Base-by-base conservation (phyloP, 495 filamentous ascomycete species). In the Xeromyces bisporus region DNA sequence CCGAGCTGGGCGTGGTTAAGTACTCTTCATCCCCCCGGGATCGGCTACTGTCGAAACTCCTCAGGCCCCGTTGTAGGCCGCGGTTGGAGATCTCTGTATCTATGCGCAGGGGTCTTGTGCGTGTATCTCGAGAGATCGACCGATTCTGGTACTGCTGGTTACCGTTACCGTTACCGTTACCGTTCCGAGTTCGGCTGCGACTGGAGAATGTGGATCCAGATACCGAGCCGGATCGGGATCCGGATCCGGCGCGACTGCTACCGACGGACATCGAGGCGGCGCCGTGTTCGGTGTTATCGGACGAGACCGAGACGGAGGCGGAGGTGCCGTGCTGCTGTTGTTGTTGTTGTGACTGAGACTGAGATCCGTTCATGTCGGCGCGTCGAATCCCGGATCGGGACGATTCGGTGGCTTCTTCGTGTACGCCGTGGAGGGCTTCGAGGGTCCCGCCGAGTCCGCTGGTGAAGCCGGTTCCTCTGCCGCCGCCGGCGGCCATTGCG, bases 401-500 rank as follows among this genome's bases (percentile, higher is more conserved):
- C n/a, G n/a, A n/a, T n/a, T n/a, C n/a, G n/a, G n/a, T n/a, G 4
- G 20, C 20, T 9, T 4, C 35, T 24, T 31, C 40, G 23, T 61
- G 40, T 2, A 36, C 49, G 14, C 56, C 56, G 32, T 62, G 62
- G 8, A 65, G 43, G 7, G 52, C 50, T 39, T 63, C 58, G 7
- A 63, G 42, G 0, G 60, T 64, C 15, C 60, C 60, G 26, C 60
- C 56, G 7, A 51, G 48, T 6, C 60, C 60, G 31, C 50, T 46
- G 31, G 38, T 52, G 37, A 60, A 56, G 6, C 62, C 62, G 46
- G 59, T 78, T 32, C 77, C 79, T 1, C 81, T 64, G 1, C 91
- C 89, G 15, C 87, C 84, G 1, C 91, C 89, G 6, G 91, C 91
- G 2, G 87, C 91, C 89, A 96, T 96, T 28, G 89, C 89, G 0